Conservation (phyloP, 306 rosid species). For the Ziziphus jujuba region DNA sequence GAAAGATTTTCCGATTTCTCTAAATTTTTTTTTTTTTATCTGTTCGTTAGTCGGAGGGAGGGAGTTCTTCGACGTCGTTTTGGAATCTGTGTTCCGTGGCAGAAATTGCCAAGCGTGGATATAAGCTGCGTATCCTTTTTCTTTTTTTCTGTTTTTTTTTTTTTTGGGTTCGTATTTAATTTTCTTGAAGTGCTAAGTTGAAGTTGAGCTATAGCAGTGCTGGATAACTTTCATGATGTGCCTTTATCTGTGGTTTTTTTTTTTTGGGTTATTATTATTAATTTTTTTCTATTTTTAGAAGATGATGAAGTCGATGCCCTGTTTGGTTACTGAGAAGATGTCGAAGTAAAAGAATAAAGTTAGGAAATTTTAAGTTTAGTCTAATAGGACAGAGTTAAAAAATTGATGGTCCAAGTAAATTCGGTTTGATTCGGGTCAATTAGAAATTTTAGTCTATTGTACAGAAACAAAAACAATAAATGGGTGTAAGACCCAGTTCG, state of each 20-base stretch:
- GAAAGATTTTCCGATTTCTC: conserved; percentile 26
- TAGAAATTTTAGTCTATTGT: not conserved
- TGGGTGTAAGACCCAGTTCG: not conserved
- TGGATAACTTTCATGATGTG: not conserved
- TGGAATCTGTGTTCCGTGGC: conserved; percentile 31
- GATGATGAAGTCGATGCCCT: not conserved
- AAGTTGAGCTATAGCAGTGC: conserved; percentile 6
- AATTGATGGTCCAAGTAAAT: not conserved
- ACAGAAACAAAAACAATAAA: not conserved
- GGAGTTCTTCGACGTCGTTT: conserved; percentile 25
- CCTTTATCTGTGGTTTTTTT: not conserved
- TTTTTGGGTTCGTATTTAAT: not conserved
- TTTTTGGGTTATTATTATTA: not conserved
- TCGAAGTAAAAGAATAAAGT: conserved; percentile 16
- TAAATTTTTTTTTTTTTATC: conserved; percentile 3
- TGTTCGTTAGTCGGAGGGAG: conserved; percentile 16
- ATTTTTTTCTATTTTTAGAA: not conserved
- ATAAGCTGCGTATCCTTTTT: conserved; percentile 92
- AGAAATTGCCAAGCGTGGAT: conserved; percentile 89
- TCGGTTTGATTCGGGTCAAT: not conserved
- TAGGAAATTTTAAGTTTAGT: not conserved
- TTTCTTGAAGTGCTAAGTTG: conserved; percentile 29
- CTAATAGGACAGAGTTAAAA: not conserved
- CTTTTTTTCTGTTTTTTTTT: not conserved
- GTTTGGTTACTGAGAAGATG: conserved; percentile 29